Evolutionary conservation across 345 rosid species (phyloP).

Genomic region (Pugionium dolabratum): DNA sequence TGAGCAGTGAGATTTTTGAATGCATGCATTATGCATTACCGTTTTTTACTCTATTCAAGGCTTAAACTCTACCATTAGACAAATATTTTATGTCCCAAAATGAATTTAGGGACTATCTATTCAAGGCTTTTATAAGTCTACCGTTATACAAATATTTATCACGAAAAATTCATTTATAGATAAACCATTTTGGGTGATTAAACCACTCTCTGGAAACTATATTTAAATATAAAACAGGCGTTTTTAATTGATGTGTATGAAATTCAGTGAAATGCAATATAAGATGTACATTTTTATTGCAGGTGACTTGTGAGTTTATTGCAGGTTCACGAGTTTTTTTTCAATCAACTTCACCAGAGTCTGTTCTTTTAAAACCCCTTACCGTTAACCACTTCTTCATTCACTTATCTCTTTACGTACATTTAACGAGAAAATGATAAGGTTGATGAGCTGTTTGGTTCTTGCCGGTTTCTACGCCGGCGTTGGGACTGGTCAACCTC

Average conservation of each 20-base stretch:
- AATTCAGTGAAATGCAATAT: conserved; percentile 4
- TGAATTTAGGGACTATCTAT: too few relatives aligned
- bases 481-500: conserved; percentile 27
- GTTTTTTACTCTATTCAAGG: conserved; percentile 1
- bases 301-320: too few relatives aligned
- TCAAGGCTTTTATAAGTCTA: too few relatives aligned
- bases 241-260: neutral
- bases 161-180: neutral
- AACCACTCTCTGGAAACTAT: neutral
- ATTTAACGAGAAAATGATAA: neutral
- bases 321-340: neutral
- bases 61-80: neutral
- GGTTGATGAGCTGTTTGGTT: conserved; percentile 18
- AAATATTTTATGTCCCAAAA: neutral
- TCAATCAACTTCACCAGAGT: neutral
- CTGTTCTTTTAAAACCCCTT: conserved; percentile 1
- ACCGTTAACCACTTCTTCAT: conserved; percentile 17
- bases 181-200: neutral
- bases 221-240: neutral
- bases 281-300: too few relatives aligned
- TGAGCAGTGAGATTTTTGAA: neutral
- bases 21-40: neutral
- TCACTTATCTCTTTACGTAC: conserved; percentile 9
- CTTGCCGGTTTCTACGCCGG: conserved; percentile 18
- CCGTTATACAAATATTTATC: too few relatives aligned